Percentiles rank a stretch among this genome's conserved stretches.
These are phyloP conservation scores for Yamadazyma conglobata DNA, from an alignment of 1,139 yeast species.

Conservation along the genomic window DNA sequence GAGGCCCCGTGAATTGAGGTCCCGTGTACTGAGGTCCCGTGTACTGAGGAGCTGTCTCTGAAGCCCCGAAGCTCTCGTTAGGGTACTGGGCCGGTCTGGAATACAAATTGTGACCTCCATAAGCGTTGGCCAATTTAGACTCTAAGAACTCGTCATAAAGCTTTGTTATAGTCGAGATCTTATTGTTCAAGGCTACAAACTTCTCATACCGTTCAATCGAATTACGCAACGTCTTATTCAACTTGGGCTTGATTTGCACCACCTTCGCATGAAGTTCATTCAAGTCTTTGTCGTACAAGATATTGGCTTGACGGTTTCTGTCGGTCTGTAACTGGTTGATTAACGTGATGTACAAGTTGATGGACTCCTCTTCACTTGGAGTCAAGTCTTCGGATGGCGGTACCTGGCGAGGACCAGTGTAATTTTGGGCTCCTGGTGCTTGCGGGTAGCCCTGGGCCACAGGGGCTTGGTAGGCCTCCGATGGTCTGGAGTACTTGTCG, in stretches of 20 bases:
- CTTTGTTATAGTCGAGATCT: constrained; percentile 73
- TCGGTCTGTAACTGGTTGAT: constrained; percentile 53
- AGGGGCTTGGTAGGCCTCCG: constrained; percentile 3
- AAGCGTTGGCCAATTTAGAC: constrained; percentile 52
- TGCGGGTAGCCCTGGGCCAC: constrained; percentile 8
- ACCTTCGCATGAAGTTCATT: constrained; percentile 65
- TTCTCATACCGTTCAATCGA: constrained; percentile 66
- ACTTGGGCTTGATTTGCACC: constrained; percentile 66
- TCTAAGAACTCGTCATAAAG: constrained; percentile 80
- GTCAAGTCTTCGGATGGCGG: constrained; percentile 38
- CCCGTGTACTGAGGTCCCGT: constrained; percentile 1
- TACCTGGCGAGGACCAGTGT: constrained; percentile 12
- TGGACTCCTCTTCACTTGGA: constrained; percentile 61
- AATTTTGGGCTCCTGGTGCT: constrained; percentile 8
- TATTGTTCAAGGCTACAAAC: constrained; percentile 75
- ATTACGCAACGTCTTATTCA: constrained; percentile 61
- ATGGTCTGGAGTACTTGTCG: constrained; percentile 5
- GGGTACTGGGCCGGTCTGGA: constrained; percentile 1
- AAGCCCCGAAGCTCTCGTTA: constrained; percentile 4
- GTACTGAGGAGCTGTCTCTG: constrained; percentile 1
- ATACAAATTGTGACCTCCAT: constrained; percentile 30
- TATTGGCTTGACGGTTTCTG: constrained; percentile 47
- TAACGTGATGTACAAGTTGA: constrained; percentile 65
- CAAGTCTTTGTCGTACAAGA: constrained; percentile 58
- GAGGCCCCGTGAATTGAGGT: constrained; percentile 1